A percentile compares a stretch with the other conserved stretches of the same genome.
These are phyloP conservation scores for Tolypocladium capitatum DNA, from an alignment of 2,329 filamentous ascomycete species.

Conservation along the genomic window DNA sequence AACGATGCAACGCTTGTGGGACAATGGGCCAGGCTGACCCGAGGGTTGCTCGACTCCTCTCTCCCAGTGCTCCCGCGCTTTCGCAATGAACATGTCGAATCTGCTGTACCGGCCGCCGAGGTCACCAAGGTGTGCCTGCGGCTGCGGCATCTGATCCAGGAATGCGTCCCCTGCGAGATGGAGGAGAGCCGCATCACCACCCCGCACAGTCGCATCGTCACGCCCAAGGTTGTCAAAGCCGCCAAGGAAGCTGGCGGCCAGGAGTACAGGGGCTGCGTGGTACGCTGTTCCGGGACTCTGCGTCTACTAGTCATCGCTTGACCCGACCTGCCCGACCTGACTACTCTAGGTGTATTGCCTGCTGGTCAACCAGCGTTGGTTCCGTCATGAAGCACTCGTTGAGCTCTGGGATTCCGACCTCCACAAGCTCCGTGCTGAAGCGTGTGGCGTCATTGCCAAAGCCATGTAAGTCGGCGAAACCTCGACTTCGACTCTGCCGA, in stretches of 20 bases:
- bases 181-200: conserved; percentile 61
- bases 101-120: conserved; percentile 60
- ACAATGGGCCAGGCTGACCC: not conserved
- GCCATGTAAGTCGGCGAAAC: conserved; percentile 31
- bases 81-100: conserved; percentile 42
- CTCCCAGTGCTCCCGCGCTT: conserved; percentile 51
- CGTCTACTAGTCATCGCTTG: not conserved
- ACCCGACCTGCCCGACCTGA: not conserved
- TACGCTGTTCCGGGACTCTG: conserved; percentile 9
- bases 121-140: conserved; percentile 85
- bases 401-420: conserved; percentile 92
- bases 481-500: not conserved
- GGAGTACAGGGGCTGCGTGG: conserved; percentile 65
- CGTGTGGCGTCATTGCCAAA: conserved; percentile 90
- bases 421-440: conserved; percentile 62
- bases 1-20: not conserved
- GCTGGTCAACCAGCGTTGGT: conserved; percentile 59
- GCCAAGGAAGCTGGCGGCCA: conserved; percentile 69
- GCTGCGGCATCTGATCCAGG: conserved; percentile 80
- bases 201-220: conserved; percentile 79
- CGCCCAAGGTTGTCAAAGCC: conserved; percentile 61
- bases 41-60: not conserved
- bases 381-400: conserved; percentile 60
- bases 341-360: conserved; percentile 53
- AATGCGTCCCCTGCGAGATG: conserved; percentile 81